Conservation (phyloP, 2,329 filamentous ascomycete genomes). For the Fusarium sp. region DNA sequence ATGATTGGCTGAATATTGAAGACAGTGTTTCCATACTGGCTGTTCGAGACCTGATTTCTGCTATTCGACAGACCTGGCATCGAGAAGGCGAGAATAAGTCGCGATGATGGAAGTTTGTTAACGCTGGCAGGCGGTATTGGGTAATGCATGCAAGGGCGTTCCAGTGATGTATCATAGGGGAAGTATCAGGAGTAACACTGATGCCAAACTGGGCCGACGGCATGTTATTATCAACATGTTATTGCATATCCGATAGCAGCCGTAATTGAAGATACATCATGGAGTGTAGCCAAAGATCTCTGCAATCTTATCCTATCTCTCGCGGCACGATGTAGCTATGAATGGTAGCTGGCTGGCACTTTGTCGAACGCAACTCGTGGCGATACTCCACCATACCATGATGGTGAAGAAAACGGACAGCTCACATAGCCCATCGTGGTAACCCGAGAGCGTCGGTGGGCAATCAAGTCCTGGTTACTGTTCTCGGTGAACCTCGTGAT, state of each 20-base stretch:
- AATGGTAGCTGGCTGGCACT: background rate
- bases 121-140: background rate
- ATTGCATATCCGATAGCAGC: background rate
- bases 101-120: background rate
- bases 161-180: background rate
- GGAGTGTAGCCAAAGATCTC: constrained; percentile 4
- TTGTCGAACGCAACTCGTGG: background rate
- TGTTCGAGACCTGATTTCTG: constrained; percentile 9
- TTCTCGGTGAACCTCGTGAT: constrained; percentile 5
- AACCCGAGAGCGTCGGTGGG: constrained; percentile 21
- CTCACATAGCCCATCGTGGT: constrained; percentile 11
- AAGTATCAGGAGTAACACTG: constrained; percentile 6
- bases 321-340: background rate
- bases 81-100: background rate
- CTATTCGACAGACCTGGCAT: constrained; percentile 7
- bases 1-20: constrained; percentile 20
- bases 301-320: constrained; percentile 1
- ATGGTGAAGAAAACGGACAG: background rate
- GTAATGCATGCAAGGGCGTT: background rate
- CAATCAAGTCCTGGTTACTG: constrained; percentile 8
- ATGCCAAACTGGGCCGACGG: background rate
- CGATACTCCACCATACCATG: background rate
- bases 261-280: background rate
- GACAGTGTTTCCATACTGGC: constrained; percentile 2
- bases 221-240: constrained; percentile 12